A percentile compares a stretch with the other conserved stretches of the same genome.
Conservation (phyloP, 176 grass and related monocot species). For the Juncus effusus region DNA sequence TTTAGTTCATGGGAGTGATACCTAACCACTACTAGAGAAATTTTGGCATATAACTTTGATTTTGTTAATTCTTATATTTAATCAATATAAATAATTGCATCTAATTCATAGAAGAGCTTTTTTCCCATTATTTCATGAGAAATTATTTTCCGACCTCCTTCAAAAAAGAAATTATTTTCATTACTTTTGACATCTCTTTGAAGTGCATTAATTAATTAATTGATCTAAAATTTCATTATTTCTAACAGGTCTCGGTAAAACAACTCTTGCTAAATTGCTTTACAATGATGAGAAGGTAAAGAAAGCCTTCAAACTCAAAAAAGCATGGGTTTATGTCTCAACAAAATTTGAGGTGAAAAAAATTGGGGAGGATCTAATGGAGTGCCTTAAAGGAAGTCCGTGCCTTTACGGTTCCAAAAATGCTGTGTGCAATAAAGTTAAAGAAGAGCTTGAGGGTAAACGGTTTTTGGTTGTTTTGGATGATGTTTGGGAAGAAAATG, state of each 20-base stretch:
- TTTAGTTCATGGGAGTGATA: too few relatives aligned
- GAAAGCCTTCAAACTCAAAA: slow-evolving; percentile 6
- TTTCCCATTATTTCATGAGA: too few relatives aligned
- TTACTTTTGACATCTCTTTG: too few relatives aligned
- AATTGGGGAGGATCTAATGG: slow-evolving; percentile 20
- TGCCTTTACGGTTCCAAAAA: neutral
- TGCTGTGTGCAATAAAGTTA: slow-evolving; percentile 2
- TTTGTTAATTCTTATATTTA: too few relatives aligned
- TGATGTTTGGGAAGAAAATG: slow-evolving; percentile 24
- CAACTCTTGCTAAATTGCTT: slow-evolving; percentile 32
- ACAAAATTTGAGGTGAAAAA: slow-evolving; percentile 29
- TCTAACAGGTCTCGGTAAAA: slow-evolving; percentile 26
- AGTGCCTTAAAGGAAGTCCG: neutral
- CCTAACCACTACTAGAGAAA: too few relatives aligned
- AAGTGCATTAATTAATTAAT: too few relatives aligned
- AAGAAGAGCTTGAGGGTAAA: slow-evolving; percentile 9
- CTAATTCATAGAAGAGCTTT: too few relatives aligned
- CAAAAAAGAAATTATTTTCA: too few relatives aligned
- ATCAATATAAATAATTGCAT: too few relatives aligned
- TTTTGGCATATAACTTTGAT: too few relatives aligned
- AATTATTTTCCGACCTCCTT: too few relatives aligned
- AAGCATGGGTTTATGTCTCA: slow-evolving; percentile 35
- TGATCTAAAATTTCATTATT: slow-evolving; percentile 17
- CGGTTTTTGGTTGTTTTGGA: slow-evolving; percentile 28
- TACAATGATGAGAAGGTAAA: slow-evolving; percentile 27